phyloP scores from a whole-genome alignment of 2,329 filamentous ascomycete genomes.

The Coniosporium tulheliwenetii region DNA sequence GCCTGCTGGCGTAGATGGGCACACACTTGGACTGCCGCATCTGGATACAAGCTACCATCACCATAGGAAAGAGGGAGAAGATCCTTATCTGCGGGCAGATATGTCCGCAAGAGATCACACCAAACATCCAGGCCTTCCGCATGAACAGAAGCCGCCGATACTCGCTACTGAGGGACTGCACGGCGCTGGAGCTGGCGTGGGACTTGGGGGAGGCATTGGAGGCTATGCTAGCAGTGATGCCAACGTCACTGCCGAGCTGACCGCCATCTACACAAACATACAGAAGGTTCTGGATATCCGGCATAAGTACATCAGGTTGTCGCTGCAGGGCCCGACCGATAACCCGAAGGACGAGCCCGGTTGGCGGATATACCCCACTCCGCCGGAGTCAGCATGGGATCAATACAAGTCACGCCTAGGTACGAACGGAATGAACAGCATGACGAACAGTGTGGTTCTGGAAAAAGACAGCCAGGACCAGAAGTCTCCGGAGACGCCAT shows the following conservation, averaged over 20 bases:
- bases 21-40: conserved; percentile 13
- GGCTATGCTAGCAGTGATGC: conserved; percentile 59
- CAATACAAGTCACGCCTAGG: conserved; percentile 33
- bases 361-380: conserved; percentile 84
- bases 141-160: conserved; percentile 38
- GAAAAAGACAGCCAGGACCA: conserved; percentile 6
- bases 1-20: conserved; percentile 12
- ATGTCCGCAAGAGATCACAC: conserved; percentile 31
- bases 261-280: conserved; percentile 77
- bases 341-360: conserved; percentile 73
- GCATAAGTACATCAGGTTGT: conserved; percentile 76
- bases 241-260: conserved; percentile 69
- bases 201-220: conserved; percentile 43
- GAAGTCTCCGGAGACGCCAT: conserved; percentile 13
- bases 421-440: conserved; percentile 16
- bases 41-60: conserved; percentile 7
- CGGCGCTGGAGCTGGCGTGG: conserved; percentile 42
- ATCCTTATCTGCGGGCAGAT: conserved; percentile 28
- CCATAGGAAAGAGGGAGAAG: not conserved
- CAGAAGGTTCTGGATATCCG: conserved; percentile 78
- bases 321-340: conserved; percentile 64
- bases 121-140: conserved; percentile 34
- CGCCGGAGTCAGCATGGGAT: conserved; percentile 82
- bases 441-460: conserved; percentile 16
- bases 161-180: conserved; percentile 39